These are phyloP conservation scores for Trichoderma pleuroti DNA, from an alignment of 2,329 filamentous ascomycete species.

Conservation along the genomic window DNA sequence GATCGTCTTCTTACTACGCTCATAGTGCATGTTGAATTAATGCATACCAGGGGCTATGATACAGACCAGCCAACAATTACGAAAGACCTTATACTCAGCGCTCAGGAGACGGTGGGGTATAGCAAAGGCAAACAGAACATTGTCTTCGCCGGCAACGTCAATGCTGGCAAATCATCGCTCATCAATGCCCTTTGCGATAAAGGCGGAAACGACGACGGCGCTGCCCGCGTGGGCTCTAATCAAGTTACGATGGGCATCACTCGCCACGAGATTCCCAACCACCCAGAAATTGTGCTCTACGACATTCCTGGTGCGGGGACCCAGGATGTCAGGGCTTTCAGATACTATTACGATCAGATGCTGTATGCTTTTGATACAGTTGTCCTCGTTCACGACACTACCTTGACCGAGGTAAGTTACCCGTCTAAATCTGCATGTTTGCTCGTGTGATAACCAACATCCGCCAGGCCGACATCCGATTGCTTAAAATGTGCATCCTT, in stretches of 20 bases:
- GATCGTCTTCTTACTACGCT: accelerated
- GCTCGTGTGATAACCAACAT: background rate
- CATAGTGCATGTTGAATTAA: background rate
- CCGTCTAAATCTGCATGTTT: background rate
- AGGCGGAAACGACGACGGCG: background rate
- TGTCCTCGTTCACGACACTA: background rate
- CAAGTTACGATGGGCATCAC: background rate
- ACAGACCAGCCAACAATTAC: background rate
- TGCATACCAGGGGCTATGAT: background rate
- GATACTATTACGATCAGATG: background rate
- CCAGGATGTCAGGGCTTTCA: background rate
- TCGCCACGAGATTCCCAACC: background rate
- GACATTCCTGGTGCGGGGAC: background rate
- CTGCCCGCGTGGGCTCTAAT: background rate
- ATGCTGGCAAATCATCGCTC: background rate
- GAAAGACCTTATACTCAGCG: background rate
- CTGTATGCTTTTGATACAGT: background rate
- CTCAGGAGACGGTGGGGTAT: background rate
- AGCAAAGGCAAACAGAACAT: background rate
- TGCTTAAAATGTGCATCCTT: background rate
- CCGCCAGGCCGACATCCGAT: background rate
- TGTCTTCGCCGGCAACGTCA: background rate
- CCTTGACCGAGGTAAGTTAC: background rate
- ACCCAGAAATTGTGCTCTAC: background rate
- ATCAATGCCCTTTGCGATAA: background rate